phyloP scores from a whole-genome alignment of 495 filamentous ascomycete genomes.

The Choiromyces venosus region DNA sequence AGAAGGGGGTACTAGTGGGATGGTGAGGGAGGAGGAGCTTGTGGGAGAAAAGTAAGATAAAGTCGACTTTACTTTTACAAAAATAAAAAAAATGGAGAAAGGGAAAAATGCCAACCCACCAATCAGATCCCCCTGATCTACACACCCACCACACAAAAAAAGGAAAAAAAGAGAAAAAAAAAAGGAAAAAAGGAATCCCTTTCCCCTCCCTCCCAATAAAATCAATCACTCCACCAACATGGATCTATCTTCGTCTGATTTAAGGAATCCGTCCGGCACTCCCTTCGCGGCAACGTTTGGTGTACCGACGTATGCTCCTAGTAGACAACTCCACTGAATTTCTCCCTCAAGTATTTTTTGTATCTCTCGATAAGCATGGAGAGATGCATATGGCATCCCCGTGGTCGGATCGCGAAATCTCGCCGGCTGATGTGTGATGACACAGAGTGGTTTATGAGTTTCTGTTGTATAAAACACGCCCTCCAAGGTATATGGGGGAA shows the following conservation, averaged over 20 bases:
- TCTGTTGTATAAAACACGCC: slow-evolving; percentile 42
- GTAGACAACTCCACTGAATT: slow-evolving; percentile 67
- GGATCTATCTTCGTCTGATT: slow-evolving; percentile 17
- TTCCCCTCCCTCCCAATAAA: not conserved
- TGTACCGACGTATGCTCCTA: slow-evolving; percentile 69
- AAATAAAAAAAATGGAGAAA: not conserved
- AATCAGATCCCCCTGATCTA: slow-evolving; percentile 1
- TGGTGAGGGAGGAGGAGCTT: not conserved
- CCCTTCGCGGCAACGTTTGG: slow-evolving; percentile 37
- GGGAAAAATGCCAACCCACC: not conserved
- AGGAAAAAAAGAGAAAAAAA: not conserved
- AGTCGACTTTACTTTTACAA: slow-evolving; percentile 1
- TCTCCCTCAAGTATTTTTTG: slow-evolving; percentile 59
- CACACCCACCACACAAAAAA: slow-evolving; percentile 2
- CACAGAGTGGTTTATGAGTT: slow-evolving; percentile 57
- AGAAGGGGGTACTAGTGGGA: not conserved
- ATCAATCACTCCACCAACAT: not conserved
- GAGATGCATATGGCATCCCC: slow-evolving; percentile 66
- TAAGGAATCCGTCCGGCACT: slow-evolving; percentile 43
- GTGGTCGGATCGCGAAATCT: slow-evolving; percentile 72
- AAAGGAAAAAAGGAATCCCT: not conserved
- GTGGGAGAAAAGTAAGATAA: slow-evolving; percentile 1
- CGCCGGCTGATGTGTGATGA: slow-evolving; percentile 73
- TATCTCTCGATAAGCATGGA: slow-evolving; percentile 68
- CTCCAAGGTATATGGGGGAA: not conserved